These are phyloP conservation scores for Cadophora sp. DNA, from an alignment of 2,329 filamentous ascomycete genomes.

Conservation along the genomic window DNA sequence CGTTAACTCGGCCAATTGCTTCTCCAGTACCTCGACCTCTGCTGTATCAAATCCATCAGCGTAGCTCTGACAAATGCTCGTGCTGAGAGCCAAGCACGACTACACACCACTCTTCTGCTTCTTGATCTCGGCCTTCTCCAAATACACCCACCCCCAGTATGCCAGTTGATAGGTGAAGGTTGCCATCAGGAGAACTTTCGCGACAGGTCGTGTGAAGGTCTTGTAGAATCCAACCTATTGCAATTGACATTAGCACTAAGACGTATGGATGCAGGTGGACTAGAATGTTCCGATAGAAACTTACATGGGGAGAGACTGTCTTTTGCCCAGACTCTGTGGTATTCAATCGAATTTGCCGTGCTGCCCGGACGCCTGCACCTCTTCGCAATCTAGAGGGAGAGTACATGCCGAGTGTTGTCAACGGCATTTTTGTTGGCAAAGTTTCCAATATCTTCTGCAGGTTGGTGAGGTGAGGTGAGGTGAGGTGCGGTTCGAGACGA, in stretches of 20 bases:
- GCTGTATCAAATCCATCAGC: conserved; percentile 25
- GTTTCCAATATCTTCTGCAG: neutral
- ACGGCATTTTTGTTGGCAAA: neutral
- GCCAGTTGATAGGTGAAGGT: conserved; percentile 80
- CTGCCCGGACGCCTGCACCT: neutral
- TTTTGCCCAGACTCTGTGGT: conserved; percentile 28
- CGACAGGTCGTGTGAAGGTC: conserved; percentile 74
- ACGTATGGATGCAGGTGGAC: neutral
- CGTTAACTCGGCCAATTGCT: conserved; percentile 27
- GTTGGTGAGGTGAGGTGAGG: too few relatives aligned
- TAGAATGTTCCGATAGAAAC: neutral
- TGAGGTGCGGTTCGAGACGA: neutral
- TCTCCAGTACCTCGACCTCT: conserved; percentile 31
- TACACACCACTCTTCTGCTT: conserved; percentile 52
- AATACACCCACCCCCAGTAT: conserved; percentile 77
- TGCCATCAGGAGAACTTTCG: conserved; percentile 76
- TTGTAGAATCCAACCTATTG: conserved; percentile 72
- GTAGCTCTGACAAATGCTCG: neutral
- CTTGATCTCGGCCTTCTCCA: conserved; percentile 75
- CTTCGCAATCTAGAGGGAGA: neutral
- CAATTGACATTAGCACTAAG: neutral
- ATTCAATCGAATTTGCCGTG: conserved; percentile 22
- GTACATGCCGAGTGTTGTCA: neutral
- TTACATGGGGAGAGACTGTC: conserved; percentile 32
- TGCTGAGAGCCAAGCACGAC: too few relatives aligned